Percentiles rank a stretch among this genome's conserved stretches.
Evolutionary conservation across 306 rosid genomes (phyloP).

Genomic region (Vicia faba): DNA sequence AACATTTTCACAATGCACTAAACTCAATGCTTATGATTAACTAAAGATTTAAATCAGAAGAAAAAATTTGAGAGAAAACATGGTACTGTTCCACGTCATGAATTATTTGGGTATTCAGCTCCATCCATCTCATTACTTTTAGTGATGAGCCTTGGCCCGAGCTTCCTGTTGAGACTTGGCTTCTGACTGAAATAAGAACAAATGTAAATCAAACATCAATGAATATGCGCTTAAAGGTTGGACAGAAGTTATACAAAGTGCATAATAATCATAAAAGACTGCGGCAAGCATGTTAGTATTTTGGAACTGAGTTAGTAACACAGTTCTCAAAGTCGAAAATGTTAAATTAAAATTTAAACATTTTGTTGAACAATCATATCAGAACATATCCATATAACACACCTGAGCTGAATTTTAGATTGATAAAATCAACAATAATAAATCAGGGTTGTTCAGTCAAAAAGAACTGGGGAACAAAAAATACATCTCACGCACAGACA

Average conservation of each 20-base stretch:
- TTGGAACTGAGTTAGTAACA: too few species aligned
- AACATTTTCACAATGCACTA: constrained; percentile 38
- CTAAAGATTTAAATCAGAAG: constrained; percentile 36
- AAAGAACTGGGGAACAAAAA: too few species aligned
- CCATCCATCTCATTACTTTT: constrained; percentile 45
- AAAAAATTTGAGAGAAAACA: constrained; percentile 36
- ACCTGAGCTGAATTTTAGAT: too few species aligned
- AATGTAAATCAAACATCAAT: constrained; percentile 14
- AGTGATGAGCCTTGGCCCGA: constrained; percentile 57
- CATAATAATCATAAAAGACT: constrained; percentile 4
- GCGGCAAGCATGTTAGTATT: neutral
- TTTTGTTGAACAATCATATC: too few species aligned
- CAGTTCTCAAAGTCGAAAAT: too few species aligned
- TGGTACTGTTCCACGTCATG: constrained; percentile 39
- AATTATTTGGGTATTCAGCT: constrained; percentile 59
- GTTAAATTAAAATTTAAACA: too few species aligned
- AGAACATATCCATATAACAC: too few species aligned
- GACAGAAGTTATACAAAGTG: constrained; percentile 17
- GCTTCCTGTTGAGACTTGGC: constrained; percentile 74
- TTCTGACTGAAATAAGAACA: constrained; percentile 62
- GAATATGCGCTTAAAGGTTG: neutral
- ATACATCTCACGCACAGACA: too few species aligned
- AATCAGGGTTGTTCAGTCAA: too few species aligned
- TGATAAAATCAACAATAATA: too few species aligned
- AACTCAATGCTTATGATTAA: constrained; percentile 40